These are phyloP conservation scores for Globisporangium okanoganense DNA, from an alignment of 352 stramenopile species.

Conservation along the genomic window DNA sequence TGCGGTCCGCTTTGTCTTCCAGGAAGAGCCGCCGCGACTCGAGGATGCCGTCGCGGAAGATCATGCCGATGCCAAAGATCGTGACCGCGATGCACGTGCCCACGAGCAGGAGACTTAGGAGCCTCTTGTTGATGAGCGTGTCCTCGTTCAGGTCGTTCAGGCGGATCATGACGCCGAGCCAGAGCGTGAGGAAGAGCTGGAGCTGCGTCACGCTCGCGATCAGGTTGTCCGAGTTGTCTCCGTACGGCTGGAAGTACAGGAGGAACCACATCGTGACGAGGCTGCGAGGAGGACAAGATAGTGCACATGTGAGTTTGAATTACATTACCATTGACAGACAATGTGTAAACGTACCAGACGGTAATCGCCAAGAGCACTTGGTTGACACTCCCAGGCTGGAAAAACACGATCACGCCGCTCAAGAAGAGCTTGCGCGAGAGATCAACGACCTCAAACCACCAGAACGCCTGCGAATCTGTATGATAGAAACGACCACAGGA, in stretches of 20 bases:
- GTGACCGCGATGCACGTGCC: slow-evolving; percentile 58
- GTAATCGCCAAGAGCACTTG: slow-evolving; percentile 60
- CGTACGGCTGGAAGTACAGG: slow-evolving; percentile 76
- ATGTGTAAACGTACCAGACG: slow-evolving; percentile 39
- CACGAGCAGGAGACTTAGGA: slow-evolving; percentile 63
- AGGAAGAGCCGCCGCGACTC: slow-evolving; percentile 39
- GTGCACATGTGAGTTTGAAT: neutral
- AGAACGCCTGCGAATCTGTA: slow-evolving; percentile 57
- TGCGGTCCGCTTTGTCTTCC: slow-evolving; percentile 36
- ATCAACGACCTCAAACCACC: slow-evolving; percentile 84
- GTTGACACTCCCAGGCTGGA: slow-evolving; percentile 63
- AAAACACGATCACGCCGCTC: slow-evolving; percentile 69
- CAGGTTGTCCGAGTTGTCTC: slow-evolving; percentile 63
- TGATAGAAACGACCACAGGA: neutral
- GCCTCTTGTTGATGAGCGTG: slow-evolving; percentile 55
- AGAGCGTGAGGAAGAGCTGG: slow-evolving; percentile 79
- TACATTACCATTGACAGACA: neutral
- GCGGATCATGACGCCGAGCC: slow-evolving; percentile 73
- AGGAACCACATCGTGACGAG: slow-evolving; percentile 76
- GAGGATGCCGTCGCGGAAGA: slow-evolving; percentile 46
- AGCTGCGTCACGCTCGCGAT: slow-evolving; percentile 72
- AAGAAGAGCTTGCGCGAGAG: slow-evolving; percentile 75
- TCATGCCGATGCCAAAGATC: slow-evolving; percentile 58
- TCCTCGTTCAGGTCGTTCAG: slow-evolving; percentile 60
- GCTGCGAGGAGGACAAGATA: slow-evolving; percentile 11